These are phyloP conservation scores for Halophytophthora polymorphica DNA, from an alignment of 352 stramenopile genomes.

Conservation along the genomic window DNA sequence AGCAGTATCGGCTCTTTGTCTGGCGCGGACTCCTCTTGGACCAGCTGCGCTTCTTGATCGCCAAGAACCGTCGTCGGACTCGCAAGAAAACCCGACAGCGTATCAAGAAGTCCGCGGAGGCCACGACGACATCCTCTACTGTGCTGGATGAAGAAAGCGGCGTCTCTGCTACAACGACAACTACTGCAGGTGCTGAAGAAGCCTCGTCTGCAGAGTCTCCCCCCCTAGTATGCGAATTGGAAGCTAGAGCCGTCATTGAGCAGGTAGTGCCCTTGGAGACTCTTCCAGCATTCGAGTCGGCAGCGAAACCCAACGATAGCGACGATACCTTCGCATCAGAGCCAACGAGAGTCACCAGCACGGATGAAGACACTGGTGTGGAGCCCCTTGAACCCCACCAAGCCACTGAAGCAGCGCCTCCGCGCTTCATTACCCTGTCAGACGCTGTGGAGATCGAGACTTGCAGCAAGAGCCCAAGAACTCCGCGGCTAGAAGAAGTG, in stretches of 20 bases:
- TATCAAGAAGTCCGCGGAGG: constrained; percentile 5
- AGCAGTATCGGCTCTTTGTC: constrained; percentile 36
- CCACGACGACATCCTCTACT: background rate
- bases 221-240: background rate
- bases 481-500: too few species aligned
- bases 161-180: background rate
- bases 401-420: background rate
- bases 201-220: too few species aligned
- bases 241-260: background rate
- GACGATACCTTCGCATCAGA: too few species aligned
- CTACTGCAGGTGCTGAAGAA: too few species aligned
- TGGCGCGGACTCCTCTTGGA: constrained; percentile 29
- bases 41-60: constrained; percentile 39
- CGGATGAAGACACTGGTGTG: too few species aligned
- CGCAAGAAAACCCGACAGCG: constrained; percentile 21
- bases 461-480: too few species aligned
- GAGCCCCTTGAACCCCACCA: too few species aligned
- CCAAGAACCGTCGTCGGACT: constrained; percentile 26
- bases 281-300: too few species aligned
- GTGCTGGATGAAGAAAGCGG: background rate
- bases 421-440: background rate
- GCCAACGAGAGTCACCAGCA: too few species aligned
- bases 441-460: too few species aligned
- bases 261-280: too few species aligned
- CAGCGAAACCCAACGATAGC: too few species aligned